These are phyloP conservation scores for Stephania yunnanensis DNA, from an alignment of 164 flowering plant genomes.

Conservation along the genomic window DNA sequence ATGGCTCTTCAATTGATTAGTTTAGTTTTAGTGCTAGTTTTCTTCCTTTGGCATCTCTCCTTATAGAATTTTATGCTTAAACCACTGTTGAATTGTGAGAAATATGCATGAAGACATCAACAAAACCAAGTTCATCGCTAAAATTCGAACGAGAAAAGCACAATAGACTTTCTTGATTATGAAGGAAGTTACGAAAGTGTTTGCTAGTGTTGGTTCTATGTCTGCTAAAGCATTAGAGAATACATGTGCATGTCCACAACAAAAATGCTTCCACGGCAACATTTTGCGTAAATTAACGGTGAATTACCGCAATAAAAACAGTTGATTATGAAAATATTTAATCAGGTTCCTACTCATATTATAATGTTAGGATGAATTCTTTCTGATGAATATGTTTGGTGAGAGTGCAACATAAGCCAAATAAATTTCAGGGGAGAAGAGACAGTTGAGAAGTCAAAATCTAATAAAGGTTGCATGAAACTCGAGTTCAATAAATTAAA, in stretches of 20 bases:
- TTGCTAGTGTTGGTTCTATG: not conserved
- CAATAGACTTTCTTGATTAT: not conserved
- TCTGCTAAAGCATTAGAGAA: not conserved
- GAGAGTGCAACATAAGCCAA: constrained; percentile 16
- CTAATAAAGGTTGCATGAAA: constrained; percentile 11
- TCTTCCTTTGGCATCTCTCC: not conserved
- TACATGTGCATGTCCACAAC: not conserved
- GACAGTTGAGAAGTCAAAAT: constrained; percentile 11
- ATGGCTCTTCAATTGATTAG: not conserved
- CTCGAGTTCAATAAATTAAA: not conserved
- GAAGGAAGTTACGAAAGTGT: not conserved
- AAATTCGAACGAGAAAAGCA: not conserved
- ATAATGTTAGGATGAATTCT: not conserved
- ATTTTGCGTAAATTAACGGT: not conserved
- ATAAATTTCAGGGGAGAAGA: constrained; percentile 10
- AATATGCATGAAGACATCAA: not conserved
- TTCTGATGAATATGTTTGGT: not conserved
- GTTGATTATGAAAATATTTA: not conserved
- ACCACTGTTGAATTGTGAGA: not conserved
- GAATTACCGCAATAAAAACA: not conserved
- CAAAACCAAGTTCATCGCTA: not conserved
- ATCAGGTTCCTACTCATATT: not conserved
- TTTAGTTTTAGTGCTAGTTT: not conserved
- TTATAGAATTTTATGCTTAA: not conserved
- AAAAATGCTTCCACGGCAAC: not conserved